These are phyloP conservation scores for Mortierella polycephala DNA, from an alignment of 371 early-diverging fungal species.

Conservation along the genomic window DNA sequence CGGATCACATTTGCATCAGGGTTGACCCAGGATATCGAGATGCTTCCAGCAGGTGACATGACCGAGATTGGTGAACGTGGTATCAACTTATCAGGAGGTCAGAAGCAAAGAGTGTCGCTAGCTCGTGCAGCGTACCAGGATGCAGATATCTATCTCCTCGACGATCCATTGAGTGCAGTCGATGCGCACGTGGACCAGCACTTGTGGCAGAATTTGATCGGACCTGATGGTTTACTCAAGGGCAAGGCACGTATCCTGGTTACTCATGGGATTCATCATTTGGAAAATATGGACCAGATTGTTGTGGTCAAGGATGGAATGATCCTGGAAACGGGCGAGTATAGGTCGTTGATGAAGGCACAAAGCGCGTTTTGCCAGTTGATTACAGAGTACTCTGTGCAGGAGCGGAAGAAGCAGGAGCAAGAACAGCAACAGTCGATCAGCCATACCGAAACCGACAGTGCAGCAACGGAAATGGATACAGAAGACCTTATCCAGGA, in stretches of 20 bases:
- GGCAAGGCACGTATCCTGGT: constrained; percentile 76
- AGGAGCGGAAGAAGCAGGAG: constrained; percentile 8
- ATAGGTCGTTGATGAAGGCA: constrained; percentile 44
- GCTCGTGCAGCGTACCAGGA: constrained; percentile 73
- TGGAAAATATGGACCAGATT: constrained; percentile 64
- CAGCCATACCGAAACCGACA: constrained; percentile 5
- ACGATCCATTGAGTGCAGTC: constrained; percentile 80
- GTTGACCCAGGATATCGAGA: constrained; percentile 69
- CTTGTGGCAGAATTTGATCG: constrained; percentile 74
- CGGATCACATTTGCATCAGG: constrained; percentile 60
- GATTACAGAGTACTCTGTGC: constrained; percentile 56
- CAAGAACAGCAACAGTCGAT: background rate
- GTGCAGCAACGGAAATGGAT: constrained; percentile 45
- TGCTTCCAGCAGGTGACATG: constrained; percentile 71
- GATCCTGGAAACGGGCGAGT: constrained; percentile 73
- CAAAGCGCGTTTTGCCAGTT: constrained; percentile 59
- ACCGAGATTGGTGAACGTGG: constrained; percentile 84
- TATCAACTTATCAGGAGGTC: constrained; percentile 73
- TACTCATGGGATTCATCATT: constrained; percentile 80
- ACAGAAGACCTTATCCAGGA: background rate
- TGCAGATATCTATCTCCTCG: constrained; percentile 77
- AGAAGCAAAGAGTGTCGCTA: constrained; percentile 66
- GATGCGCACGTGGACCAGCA: constrained; percentile 80
- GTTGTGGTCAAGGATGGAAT: constrained; percentile 77
- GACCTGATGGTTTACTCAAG: constrained; percentile 72